Evolutionary conservation across 768 basidiomycete genomes (phyloP).

Genomic region (Suillus weaverae): DNA sequence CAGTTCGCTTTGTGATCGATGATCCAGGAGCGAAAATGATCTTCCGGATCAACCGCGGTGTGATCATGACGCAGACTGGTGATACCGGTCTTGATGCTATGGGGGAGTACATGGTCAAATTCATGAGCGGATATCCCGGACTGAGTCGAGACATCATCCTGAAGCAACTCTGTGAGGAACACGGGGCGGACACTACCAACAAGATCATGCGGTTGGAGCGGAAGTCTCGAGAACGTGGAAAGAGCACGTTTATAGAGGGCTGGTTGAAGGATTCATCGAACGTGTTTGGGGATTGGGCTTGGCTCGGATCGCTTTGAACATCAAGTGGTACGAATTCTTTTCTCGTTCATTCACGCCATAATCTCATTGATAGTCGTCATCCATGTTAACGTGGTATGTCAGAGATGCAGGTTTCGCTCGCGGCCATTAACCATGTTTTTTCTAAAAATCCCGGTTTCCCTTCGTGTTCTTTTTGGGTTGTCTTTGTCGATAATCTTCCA

Average conservation of each 20-base stretch:
- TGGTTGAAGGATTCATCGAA: not conserved
- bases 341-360: no score
- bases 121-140: conserved; percentile 17
- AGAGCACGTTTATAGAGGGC: not conserved
- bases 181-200: not conserved
- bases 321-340: not conserved
- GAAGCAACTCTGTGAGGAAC: not conserved
- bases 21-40: conserved; percentile 12
- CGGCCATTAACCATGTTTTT: not conserved
- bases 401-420: not conserved
- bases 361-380: not conserved
- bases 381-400: not conserved
- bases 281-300: not conserved
- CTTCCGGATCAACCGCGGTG: conserved; percentile 16
- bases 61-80: conserved; percentile 4
- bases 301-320: not conserved
- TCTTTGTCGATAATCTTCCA: not conserved
- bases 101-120: conserved; percentile 20
- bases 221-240: not conserved
- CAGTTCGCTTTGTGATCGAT: conserved; percentile 15
- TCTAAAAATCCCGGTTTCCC: not conserved
- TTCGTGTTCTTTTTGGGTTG: not conserved
- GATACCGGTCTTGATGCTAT: conserved; percentile 9
- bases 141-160: conserved; percentile 14
- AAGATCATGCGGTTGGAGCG: not conserved